Evolutionary conservation across 2,329 filamentous ascomycete genomes (phyloP).

Genomic region (Orbilia blumenaviensis): DNA sequence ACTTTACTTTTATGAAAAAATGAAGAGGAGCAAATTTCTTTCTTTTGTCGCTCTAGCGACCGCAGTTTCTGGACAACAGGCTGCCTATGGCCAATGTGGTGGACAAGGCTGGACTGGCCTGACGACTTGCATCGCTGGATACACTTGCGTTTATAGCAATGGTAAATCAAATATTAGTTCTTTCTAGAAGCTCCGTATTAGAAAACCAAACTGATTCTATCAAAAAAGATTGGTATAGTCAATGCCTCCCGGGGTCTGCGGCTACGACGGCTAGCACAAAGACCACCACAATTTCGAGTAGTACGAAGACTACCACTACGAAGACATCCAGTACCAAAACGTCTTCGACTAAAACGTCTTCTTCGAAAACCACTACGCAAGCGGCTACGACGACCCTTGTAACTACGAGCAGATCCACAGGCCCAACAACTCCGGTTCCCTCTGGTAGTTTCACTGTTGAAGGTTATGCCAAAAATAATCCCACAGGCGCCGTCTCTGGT

Average conservation of each 20-base stretch:
- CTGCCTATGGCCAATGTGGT: constrained; percentile 63
- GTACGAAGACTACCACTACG: constrained; percentile 4
- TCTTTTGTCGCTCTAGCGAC: constrained; percentile 13
- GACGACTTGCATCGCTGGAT: constrained; percentile 62
- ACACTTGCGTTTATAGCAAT: constrained; percentile 61
- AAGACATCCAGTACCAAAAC: constrained; percentile 27
- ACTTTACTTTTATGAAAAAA: no score
- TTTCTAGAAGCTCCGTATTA: neutral
- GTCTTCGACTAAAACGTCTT: neutral
- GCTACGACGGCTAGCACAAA: constrained; percentile 2
- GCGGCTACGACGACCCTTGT: neutral
- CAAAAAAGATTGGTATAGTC: constrained; percentile 61
- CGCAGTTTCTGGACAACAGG: constrained; percentile 58
- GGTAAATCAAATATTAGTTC: constrained; percentile 2
- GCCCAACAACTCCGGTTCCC: neutral
- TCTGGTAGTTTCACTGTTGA: constrained; percentile 28
- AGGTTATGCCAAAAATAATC: constrained; percentile 28
- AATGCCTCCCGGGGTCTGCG: constrained; percentile 60
- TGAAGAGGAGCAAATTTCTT: no score
- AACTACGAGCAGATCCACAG: neutral
- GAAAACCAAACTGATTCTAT: neutral
- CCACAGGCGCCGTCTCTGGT: constrained; percentile 61
- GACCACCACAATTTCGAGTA: neutral
- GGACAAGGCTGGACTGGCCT: constrained; percentile 61
- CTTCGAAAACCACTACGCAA: constrained; percentile 12